phyloP scores from a whole-genome alignment of 2,329 filamentous ascomycete genomes.

The Periconia digitata region DNA sequence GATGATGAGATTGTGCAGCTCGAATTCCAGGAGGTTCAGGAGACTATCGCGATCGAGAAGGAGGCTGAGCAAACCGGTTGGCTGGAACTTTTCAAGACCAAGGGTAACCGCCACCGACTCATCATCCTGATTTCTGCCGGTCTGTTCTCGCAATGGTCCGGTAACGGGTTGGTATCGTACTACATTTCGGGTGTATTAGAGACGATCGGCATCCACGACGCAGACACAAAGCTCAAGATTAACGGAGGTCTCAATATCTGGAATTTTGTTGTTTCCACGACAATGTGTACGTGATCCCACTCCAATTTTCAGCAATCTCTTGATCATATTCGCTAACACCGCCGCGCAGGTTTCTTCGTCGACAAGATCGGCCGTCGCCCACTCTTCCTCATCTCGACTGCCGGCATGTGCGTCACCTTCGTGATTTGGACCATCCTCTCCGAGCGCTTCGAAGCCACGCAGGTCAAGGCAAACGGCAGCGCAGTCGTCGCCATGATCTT shows the following conservation, averaged over 20 bases:
- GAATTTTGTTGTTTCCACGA: constrained; percentile 58
- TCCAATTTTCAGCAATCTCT: constrained; percentile 25
- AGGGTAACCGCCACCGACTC: constrained; percentile 57
- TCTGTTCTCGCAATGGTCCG: constrained; percentile 58
- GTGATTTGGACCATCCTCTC: constrained; percentile 43
- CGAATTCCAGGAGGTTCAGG: constrained; percentile 54
- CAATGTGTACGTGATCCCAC: constrained; percentile 24
- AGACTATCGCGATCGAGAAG: constrained; percentile 51
- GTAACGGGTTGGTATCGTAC: constrained; percentile 42
- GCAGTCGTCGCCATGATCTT: constrained; percentile 32
- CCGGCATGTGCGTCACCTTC: constrained; percentile 45
- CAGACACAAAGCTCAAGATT: constrained; percentile 41
- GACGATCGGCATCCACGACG: constrained; percentile 38
- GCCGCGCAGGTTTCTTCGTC: constrained; percentile 38
- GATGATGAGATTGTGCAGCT: constrained; percentile 43
- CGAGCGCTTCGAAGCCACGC: constrained; percentile 15
- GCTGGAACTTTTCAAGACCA: constrained; percentile 50
- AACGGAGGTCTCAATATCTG: constrained; percentile 60
- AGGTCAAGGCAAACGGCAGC: constrained; percentile 23
- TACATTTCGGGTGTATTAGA: constrained; percentile 40
- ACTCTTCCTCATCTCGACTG: constrained; percentile 40
- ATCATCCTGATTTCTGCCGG: constrained; percentile 57
- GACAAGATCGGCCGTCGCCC: constrained; percentile 27
- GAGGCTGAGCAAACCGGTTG: constrained; percentile 50
- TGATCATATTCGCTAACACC: constrained; percentile 51